phyloP scores from a whole-genome alignment of 768 basidiomycete species.

The Collybiopsis luxurians region DNA sequence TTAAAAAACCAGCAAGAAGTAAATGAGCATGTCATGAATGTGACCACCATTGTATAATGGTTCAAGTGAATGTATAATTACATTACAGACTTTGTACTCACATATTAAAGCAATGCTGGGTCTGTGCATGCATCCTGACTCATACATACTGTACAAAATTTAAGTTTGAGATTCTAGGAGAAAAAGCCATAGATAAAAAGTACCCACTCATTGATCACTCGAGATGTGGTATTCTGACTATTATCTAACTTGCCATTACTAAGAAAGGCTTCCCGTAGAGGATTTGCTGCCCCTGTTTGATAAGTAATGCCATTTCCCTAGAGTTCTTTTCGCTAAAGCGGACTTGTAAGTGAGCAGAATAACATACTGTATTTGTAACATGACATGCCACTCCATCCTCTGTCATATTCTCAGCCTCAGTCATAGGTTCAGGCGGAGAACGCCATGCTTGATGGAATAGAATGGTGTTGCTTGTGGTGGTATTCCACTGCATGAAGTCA shows the following conservation, averaged over 20 bases:
- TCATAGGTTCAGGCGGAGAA: constrained; percentile 25
- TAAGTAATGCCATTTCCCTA: constrained; percentile 26
- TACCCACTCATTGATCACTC: constrained; percentile 26
- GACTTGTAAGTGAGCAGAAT: too few species aligned
- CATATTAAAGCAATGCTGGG: too few species aligned
- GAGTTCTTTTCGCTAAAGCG: background rate
- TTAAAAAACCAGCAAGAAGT: too few species aligned
- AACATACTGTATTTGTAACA: constrained; percentile 21
- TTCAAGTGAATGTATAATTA: too few species aligned
- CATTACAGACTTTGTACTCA: too few species aligned
- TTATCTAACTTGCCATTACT: constrained; percentile 32
- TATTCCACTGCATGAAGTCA: too few species aligned
- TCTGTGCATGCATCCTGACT: too few species aligned
- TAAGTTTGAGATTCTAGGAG: too few species aligned
- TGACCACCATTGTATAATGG: too few species aligned
- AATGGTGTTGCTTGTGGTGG: constrained; percentile 24
- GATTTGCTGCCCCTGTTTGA: constrained; percentile 36
- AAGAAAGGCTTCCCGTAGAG: constrained; percentile 39
- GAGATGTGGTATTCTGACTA: constrained; percentile 35
- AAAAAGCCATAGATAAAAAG: too few species aligned
- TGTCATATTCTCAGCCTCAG: constrained; percentile 38
- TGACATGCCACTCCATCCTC: constrained; percentile 49
- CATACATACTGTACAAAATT: too few species aligned
- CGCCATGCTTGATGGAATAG: constrained; percentile 45
- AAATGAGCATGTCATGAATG: too few species aligned